Conservation (phyloP, 495 filamentous ascomycete genomes). For the Diplogelasinospora grovesii region DNA sequence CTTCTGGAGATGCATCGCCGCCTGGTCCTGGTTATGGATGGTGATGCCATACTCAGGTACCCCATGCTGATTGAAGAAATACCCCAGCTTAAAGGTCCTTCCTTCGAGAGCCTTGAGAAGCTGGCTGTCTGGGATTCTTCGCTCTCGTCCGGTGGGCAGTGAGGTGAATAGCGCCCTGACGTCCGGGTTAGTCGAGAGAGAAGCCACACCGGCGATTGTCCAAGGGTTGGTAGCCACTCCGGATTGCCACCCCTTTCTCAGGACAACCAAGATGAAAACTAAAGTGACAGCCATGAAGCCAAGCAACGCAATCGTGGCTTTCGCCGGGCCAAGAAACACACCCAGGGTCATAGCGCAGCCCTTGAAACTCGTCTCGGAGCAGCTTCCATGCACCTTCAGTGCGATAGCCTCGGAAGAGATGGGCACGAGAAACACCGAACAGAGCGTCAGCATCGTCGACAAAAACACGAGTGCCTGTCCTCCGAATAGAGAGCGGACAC, state of each 20-base stretch:
- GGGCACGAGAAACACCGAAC: constrained; percentile 25
- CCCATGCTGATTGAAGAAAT: constrained; percentile 24
- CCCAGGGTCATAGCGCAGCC: constrained; percentile 32
- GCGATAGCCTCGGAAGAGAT: constrained; percentile 27
- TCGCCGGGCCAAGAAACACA: constrained; percentile 23
- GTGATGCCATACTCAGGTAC: constrained; percentile 27
- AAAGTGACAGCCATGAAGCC: constrained; percentile 22
- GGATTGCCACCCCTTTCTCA: constrained; percentile 23
- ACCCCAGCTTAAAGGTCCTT: constrained; percentile 29
- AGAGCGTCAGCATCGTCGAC: constrained; percentile 19
- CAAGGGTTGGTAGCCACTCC: constrained; percentile 35
- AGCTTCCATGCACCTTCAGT: constrained; percentile 25
- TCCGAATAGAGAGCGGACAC: constrained; percentile 17
- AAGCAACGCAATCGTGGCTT: constrained; percentile 18
- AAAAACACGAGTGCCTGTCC: constrained; percentile 25
- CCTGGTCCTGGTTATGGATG: constrained; percentile 11
- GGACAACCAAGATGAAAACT: constrained; percentile 16
- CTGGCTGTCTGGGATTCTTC: constrained; percentile 14
- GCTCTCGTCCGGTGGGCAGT: constrained; percentile 17
- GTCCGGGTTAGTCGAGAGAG: constrained; percentile 27
- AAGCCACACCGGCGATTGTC: constrained; percentile 33
- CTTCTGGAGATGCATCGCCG: constrained; percentile 9
- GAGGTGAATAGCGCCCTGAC: constrained; percentile 20
- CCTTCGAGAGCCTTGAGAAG: constrained; percentile 18
- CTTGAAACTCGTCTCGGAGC: constrained; percentile 13